These are phyloP conservation scores for Kodamaea nitidulidarum DNA, from an alignment of 805 yeast genomes.

Conservation along the genomic window DNA sequence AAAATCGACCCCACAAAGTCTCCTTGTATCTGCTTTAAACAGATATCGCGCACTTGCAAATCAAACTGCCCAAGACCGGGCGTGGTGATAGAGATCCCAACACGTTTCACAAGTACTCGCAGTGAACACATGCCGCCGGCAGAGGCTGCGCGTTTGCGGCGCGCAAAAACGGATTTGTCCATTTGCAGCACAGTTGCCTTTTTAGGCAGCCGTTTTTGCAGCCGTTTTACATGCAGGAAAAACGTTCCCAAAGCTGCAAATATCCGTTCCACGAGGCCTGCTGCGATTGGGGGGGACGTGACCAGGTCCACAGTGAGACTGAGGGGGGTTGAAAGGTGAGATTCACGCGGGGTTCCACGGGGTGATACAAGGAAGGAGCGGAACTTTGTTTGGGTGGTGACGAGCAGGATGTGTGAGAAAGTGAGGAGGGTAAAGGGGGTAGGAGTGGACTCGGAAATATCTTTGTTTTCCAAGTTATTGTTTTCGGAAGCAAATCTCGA, in stretches of 20 bases:
- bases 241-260: not conserved
- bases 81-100: not conserved
- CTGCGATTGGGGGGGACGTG: not conserved
- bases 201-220: slow-evolving; percentile 1
- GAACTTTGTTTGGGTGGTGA: not conserved
- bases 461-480: too few relatives aligned
- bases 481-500: too few relatives aligned
- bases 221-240: not conserved
- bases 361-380: not conserved
- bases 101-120: slow-evolving; percentile 2
- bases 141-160: not conserved
- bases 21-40: slow-evolving; percentile 3
- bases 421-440: not conserved
- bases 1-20: slow-evolving; percentile 6
- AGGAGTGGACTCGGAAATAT: too few relatives aligned
- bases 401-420: not conserved
- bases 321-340: not conserved
- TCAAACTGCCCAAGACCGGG: slow-evolving; percentile 2
- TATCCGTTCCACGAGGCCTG: not conserved
- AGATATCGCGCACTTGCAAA: not conserved
- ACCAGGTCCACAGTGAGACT: not conserved
- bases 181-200: slow-evolving; percentile 1
- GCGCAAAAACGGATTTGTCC: slow-evolving; percentile 1
- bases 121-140: slow-evolving; percentile 2
- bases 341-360: not conserved